Percentiles rank a stretch among this genome's conserved stretches.
phyloP scores from a whole-genome alignment of 2,329 filamentous ascomycete genomes.

The Beauveria caledonica region DNA sequence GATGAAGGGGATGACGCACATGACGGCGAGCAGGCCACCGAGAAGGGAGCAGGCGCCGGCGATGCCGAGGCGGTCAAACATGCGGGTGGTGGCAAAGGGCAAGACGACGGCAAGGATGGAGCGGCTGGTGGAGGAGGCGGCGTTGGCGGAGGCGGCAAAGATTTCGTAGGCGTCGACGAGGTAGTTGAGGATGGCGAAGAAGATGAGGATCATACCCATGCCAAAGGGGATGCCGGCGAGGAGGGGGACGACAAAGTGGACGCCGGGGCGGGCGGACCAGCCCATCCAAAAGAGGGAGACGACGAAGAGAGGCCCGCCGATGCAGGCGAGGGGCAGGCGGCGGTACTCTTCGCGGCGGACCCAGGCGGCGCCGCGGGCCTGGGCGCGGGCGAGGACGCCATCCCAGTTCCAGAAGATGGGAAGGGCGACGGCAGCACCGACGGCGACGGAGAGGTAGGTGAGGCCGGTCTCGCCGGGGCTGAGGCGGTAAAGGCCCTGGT shows the following conservation, averaged over 20 bases:
- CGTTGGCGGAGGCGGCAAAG: slow-evolving; percentile 66
- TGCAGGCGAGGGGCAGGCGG: slow-evolving; percentile 61
- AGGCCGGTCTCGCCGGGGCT: slow-evolving; percentile 57
- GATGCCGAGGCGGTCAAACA: slow-evolving; percentile 41
- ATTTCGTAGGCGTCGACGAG: slow-evolving; percentile 60
- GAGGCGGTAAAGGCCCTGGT: slow-evolving; percentile 53
- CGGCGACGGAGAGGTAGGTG: slow-evolving; percentile 59
- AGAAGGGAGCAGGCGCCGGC: slow-evolving; percentile 44
- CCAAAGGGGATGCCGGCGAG: slow-evolving; percentile 55
- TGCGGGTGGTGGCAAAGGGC: slow-evolving; percentile 44
- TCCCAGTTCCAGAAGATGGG: slow-evolving; percentile 61
- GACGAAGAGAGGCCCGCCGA: slow-evolving; percentile 58
- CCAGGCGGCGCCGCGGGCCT: slow-evolving; percentile 45
- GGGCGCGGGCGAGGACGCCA: slow-evolving; percentile 44
- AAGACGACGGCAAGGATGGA: slow-evolving; percentile 83
- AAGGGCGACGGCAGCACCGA: slow-evolving; percentile 51
- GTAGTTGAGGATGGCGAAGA: slow-evolving; percentile 57
- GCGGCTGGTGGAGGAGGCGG: slow-evolving; percentile 77
- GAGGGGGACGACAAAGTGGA: slow-evolving; percentile 49
- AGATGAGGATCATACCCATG: slow-evolving; percentile 52
- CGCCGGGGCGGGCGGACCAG: slow-evolving; percentile 41
- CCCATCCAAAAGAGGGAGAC: slow-evolving; percentile 54
- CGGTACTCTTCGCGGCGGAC: slow-evolving; percentile 55
- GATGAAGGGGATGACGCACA: slow-evolving; percentile 43
- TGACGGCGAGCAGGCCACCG: slow-evolving; percentile 40